Base-by-base conservation (phyloP, 129 eudicot species). In the Logfia minima region DNA sequence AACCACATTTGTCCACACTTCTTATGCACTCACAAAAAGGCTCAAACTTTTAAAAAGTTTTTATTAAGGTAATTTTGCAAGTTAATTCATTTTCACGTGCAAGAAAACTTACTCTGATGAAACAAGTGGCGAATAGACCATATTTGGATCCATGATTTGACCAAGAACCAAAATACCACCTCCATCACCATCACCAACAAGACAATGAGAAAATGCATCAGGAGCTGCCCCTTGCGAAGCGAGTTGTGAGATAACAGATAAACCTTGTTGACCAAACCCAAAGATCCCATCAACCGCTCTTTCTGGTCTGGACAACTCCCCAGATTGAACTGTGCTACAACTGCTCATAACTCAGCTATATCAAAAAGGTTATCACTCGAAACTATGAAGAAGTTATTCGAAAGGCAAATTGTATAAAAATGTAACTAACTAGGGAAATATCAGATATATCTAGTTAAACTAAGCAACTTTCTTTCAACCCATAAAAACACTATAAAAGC, bases 231-330 rank as follows among this genome's bases (percentile, higher is more conserved):
- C 96, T 79, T 85, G 87, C 29, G 89, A 85, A 74, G 92, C 76
- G 75, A 95, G 93, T 80, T 95, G 99, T 37, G 97, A 85, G 72
- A 95, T 83, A 37, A 95, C 87, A 55, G 99, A 95, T 79, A 91
- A 79, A 34, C 94, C 89, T 75, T 89, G 93, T 83, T 88, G 99
- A 59, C 99, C 99, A 74, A 95, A 89, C n/a, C 99, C 99, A 61
- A 95, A 89, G n/a, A 95, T 95, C 66, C 99, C 97, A 81, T 95
- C 92, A 76, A 89, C 96, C 19, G 99, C 97, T 87, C 97, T 80
- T 41, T 95, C 97, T 0, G 97, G 60, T 66, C 58, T 83, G 5
- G 92, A 85, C 70, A 95, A 80, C 79, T 91, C 97, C 60, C 99
- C 97, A 18, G 96, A 74, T 80, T 84, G 90, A 45, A 86, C 71